Conservation (phyloP, 1,284 basidiomycete species). For the Irpex rosettiformis region DNA sequence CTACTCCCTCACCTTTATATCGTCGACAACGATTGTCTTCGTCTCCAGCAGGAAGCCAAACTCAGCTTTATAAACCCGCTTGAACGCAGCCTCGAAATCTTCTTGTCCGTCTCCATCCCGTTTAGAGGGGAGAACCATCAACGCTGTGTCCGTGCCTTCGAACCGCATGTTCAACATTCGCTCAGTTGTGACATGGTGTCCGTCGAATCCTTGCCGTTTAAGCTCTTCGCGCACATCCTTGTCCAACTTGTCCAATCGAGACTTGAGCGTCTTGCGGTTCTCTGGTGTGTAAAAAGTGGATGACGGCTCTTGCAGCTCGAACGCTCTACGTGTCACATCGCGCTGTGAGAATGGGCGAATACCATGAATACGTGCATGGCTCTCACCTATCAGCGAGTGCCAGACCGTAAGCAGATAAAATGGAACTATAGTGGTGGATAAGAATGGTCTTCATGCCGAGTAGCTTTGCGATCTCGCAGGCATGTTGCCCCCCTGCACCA, state of each 20-base stretch:
- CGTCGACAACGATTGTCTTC: constrained; percentile 83
- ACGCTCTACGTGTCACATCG: constrained; percentile 48
- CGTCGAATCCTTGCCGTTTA: constrained; percentile 76
- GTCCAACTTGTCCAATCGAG: constrained; percentile 68
- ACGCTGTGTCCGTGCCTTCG: constrained; percentile 86
- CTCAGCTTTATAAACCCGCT: constrained; percentile 71
- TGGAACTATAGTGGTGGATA: constrained; percentile 84
- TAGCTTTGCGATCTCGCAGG: constrained; percentile 80
- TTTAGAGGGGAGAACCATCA: constrained; percentile 75
- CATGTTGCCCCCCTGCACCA: constrained; percentile 90
- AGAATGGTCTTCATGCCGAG: constrained; percentile 83
- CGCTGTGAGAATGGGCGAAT: not conserved
- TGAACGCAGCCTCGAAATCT: constrained; percentile 82
- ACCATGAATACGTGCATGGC: not conserved
- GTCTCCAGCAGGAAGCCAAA: constrained; percentile 91
- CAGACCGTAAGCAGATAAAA: constrained; percentile 88
- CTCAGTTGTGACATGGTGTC: constrained; percentile 68
- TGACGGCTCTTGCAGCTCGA: constrained; percentile 84
- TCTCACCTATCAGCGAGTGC: constrained; percentile 82
- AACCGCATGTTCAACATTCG: constrained; percentile 91
- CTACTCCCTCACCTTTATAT: constrained; percentile 71
- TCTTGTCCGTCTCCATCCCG: constrained; percentile 55
- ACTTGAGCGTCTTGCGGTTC: constrained; percentile 48
- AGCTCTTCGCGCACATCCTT: constrained; percentile 66
- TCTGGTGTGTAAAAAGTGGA: constrained; percentile 68